phyloP scores from a whole-genome alignment of 2,329 filamentous ascomycete genomes.

The Hypocreales sp. region DNA sequence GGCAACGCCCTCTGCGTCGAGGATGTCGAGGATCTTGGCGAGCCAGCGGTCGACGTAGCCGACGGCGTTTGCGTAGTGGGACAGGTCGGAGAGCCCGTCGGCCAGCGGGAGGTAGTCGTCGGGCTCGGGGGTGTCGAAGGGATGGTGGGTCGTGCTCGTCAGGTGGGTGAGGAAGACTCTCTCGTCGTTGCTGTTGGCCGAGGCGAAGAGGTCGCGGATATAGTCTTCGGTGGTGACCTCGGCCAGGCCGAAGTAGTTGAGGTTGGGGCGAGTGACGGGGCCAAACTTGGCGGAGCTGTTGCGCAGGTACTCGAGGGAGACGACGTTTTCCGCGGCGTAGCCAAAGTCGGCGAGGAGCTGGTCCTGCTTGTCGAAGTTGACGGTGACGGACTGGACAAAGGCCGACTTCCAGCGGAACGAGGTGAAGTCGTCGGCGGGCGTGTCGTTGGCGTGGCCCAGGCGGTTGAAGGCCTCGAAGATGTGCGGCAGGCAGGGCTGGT shows the following conservation, averaged over 20 bases:
- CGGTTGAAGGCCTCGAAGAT: conserved; percentile 16
- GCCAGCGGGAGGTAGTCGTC: conserved; percentile 13
- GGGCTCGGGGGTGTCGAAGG: conserved; percentile 13
- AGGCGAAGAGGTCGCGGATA: conserved; percentile 13
- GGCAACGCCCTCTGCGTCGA: conserved; percentile 14
- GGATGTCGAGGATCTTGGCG: conserved; percentile 13
- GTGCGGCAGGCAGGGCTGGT: no score
- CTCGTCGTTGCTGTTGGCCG: conserved; percentile 13
- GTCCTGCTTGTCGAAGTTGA: conserved; percentile 17
- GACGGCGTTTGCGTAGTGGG: conserved; percentile 16
- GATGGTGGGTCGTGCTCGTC: conserved; percentile 19
- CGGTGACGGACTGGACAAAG: conserved; percentile 17
- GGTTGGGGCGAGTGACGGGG: conserved; percentile 10
- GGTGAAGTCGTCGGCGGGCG: conserved; percentile 1
- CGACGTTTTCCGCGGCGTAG: conserved; percentile 10
- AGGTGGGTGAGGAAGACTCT: conserved; percentile 18
- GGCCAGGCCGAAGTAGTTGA: conserved; percentile 18
- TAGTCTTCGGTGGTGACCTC: conserved; percentile 16
- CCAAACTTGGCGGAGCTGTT: conserved; percentile 13
- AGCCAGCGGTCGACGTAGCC: conserved; percentile 18
- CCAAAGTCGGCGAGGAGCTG: conserved; percentile 14
- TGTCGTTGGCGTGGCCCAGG: conserved; percentile 5
- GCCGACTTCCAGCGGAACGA: conserved; percentile 14
- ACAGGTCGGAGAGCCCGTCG: conserved; percentile 10
- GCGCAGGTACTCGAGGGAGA: conserved; percentile 14